These are phyloP conservation scores for Metschnikowia colocasiae DNA, from an alignment of 805 yeast genomes.

Conservation along the genomic window DNA sequence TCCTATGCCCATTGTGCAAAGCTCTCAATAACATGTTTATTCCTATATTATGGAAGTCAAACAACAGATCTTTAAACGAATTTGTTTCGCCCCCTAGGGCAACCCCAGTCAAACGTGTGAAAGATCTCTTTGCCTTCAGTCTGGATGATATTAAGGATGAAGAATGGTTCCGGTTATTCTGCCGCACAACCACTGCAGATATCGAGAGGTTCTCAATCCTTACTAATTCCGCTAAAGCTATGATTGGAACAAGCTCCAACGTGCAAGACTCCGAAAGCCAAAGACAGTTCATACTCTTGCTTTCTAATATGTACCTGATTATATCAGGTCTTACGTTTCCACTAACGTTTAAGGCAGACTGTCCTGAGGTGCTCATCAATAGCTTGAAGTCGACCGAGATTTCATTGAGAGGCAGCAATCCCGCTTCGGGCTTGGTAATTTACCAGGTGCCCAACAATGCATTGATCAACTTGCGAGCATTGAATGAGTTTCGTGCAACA, in stretches of 20 bases:
- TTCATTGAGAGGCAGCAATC: constrained; percentile 49
- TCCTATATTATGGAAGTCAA: constrained; percentile 64
- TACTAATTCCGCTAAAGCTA: constrained; percentile 26
- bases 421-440: constrained; percentile 43
- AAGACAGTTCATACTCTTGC: constrained; percentile 26
- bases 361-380: constrained; percentile 42
- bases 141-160: constrained; percentile 16
- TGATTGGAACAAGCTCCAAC: constrained; percentile 23
- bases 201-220: constrained; percentile 23
- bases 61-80: constrained; percentile 30
- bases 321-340: constrained; percentile 38
- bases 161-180: constrained; percentile 27
- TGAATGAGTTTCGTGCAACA: constrained; percentile 37
- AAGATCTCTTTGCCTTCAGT: constrained; percentile 17
- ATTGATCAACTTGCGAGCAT: constrained; percentile 54
- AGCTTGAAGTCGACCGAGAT: constrained; percentile 66
- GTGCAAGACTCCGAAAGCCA: constrained; percentile 14
- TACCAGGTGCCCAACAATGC: constrained; percentile 61
- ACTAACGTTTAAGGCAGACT: constrained; percentile 32
- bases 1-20: constrained; percentile 87
- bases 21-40: constrained; percentile 79
- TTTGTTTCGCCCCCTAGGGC: constrained; percentile 16
- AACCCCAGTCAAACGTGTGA: constrained; percentile 2
- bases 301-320: constrained; percentile 35
- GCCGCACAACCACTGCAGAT: constrained; percentile 20